Percentiles rank a stretch among this genome's conserved stretches.
These are phyloP conservation scores for Solanum hybrid DNA, from an alignment of 305 asterid species.

Conservation along the genomic window DNA sequence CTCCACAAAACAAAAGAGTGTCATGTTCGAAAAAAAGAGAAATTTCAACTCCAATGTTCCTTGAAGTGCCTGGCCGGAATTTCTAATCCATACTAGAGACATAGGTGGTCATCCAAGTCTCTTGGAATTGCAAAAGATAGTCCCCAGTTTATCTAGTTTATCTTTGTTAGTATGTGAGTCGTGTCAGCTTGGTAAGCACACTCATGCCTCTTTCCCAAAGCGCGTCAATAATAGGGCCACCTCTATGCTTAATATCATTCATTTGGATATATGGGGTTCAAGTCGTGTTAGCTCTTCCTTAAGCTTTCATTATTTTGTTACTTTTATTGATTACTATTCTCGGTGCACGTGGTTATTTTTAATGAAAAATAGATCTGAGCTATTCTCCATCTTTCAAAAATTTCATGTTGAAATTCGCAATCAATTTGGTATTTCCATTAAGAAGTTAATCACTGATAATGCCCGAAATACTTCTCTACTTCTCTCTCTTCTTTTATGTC, in stretches of 20 bases:
- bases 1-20: background rate
- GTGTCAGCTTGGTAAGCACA: background rate
- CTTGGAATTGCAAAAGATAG: background rate
- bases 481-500: too few species aligned
- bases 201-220: background rate
- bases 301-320: background rate
- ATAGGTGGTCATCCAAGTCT: background rate
- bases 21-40: background rate
- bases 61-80: background rate
- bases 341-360: background rate
- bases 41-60: background rate
- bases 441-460: too few species aligned
- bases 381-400: background rate
- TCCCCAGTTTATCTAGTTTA: background rate
- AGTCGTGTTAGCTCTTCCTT: background rate
- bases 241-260: background rate
- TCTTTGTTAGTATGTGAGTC: background rate
- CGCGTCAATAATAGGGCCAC: background rate
- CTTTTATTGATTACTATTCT: background rate
- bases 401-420: too few species aligned
- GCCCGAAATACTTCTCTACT: too few species aligned
- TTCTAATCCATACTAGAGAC: background rate
- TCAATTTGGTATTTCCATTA: too few species aligned
- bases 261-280: background rate
- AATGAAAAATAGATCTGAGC: background rate